Percentiles rank a stretch among this genome's conserved stretches.
phyloP scores from a whole-genome alignment of 768 basidiomycete genomes.

The Suillus clintonianus region DNA sequence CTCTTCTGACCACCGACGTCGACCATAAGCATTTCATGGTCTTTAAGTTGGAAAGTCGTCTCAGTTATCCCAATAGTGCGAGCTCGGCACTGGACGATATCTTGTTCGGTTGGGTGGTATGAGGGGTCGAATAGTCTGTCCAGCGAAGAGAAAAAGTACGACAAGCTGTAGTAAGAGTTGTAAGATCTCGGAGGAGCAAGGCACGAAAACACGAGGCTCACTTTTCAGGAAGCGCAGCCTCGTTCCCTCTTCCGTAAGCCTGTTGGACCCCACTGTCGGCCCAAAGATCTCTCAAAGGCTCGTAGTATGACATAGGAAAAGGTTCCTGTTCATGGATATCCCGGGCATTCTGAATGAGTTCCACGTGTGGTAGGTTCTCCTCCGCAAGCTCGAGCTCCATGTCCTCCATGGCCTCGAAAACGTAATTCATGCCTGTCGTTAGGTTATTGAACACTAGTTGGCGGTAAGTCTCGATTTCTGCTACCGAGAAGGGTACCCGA shows the following conservation, averaged over 20 bases:
- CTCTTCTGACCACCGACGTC: slow-evolving; percentile 95
- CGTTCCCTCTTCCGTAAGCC: slow-evolving; percentile 83
- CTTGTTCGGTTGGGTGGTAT: slow-evolving; percentile 80
- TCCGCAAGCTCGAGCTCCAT: slow-evolving; percentile 76
- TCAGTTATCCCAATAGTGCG: slow-evolving; percentile 92
- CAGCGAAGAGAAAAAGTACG: slow-evolving; percentile 78
- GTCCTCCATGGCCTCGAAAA: slow-evolving; percentile 88
- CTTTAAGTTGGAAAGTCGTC: slow-evolving; percentile 77
- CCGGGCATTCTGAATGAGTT: slow-evolving; percentile 62
- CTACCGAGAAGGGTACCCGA: slow-evolving; percentile 74
- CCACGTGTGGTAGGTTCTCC: slow-evolving; percentile 57
- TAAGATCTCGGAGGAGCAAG: neutral
- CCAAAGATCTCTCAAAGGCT: slow-evolving; percentile 76
- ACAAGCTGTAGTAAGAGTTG: slow-evolving; percentile 44
- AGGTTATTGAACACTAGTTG: slow-evolving; percentile 94
- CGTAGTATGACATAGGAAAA: slow-evolving; percentile 69
- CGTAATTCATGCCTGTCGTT: slow-evolving; percentile 77
- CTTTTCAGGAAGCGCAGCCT: slow-evolving; percentile 92
- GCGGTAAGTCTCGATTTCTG: slow-evolving; percentile 86
- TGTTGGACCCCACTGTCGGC: slow-evolving; percentile 70
- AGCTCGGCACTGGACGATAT: slow-evolving; percentile 83
- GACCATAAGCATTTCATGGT: slow-evolving; percentile 89
- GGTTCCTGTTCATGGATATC: slow-evolving; percentile 81
- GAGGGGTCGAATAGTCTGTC: slow-evolving; percentile 75
- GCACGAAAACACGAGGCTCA: slow-evolving; percentile 34